These are phyloP conservation scores for Penicillium turbatum DNA, from an alignment of 495 filamentous ascomycete species.

Conservation along the genomic window DNA sequence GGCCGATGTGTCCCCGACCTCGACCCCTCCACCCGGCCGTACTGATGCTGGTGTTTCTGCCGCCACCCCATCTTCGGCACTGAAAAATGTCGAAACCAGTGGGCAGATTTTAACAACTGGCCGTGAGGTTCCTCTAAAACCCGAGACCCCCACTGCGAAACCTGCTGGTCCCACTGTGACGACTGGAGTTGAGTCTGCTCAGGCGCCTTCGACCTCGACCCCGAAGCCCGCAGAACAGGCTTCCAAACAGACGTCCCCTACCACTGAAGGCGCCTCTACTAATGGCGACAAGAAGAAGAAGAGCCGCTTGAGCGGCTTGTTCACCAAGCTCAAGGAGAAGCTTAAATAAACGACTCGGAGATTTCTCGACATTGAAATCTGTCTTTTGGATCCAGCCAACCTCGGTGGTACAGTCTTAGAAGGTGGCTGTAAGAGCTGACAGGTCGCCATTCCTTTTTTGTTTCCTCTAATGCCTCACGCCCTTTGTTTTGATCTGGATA, in stretches of 20 bases:
- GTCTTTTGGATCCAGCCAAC: background rate
- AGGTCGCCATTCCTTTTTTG: constrained; percentile 5
- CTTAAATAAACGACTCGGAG: constrained; percentile 30
- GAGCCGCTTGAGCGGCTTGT: constrained; percentile 44
- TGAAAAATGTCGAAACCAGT: constrained; percentile 4
- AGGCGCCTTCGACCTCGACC: constrained; percentile 16
- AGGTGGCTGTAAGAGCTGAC: background rate
- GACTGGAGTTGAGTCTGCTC: constrained; percentile 26
- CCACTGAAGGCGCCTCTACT: constrained; percentile 15
- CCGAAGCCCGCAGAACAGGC: constrained; percentile 16
- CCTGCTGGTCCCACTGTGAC: constrained; percentile 31
- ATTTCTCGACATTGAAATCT: background rate
- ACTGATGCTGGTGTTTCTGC: constrained; percentile 10
- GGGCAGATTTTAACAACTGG: constrained; percentile 39
- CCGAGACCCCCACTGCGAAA: constrained; percentile 19
- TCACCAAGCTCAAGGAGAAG: constrained; percentile 49
- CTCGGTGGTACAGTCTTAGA: constrained; percentile 4
- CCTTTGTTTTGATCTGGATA: constrained; percentile 26
- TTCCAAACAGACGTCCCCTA: constrained; percentile 14
- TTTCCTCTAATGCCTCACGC: background rate
- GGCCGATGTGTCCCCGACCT: constrained; percentile 43
- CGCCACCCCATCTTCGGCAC: constrained; percentile 15
- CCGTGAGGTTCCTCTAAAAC: constrained; percentile 17
- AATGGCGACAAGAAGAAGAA: constrained; percentile 37
- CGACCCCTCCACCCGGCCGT: constrained; percentile 31